phyloP scores from a whole-genome alignment of 2,329 filamentous ascomycete species.

The Xylariaceae sp. region DNA sequence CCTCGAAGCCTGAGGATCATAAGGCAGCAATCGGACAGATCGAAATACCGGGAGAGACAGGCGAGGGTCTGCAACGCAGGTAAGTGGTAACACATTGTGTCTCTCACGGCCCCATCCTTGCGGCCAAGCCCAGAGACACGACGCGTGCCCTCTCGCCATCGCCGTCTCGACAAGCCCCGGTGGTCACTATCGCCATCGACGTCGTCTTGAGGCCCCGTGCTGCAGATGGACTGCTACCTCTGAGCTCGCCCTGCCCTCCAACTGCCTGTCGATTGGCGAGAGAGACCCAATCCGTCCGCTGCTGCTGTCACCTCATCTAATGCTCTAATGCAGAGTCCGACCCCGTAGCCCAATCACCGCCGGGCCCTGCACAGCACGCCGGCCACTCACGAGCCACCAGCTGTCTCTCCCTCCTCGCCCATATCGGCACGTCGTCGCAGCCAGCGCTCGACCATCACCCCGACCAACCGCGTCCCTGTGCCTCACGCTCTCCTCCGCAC shows the following conservation, averaged over 20 bases:
- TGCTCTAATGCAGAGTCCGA: constrained; percentile 31
- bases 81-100: no score
- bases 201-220: background rate
- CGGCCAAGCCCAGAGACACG: no score
- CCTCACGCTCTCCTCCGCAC: constrained; percentile 23
- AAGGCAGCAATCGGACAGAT: no score
- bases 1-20: no score
- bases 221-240: constrained; percentile 20
- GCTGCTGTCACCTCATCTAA: constrained; percentile 24
- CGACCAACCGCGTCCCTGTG: constrained; percentile 27
- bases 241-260: constrained; percentile 22
- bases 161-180: no score
- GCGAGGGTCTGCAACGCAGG: no score
- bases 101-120: no score
- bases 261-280: constrained; percentile 25
- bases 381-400: constrained; percentile 36
- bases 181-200: no score
- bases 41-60: no score
- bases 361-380: constrained; percentile 23
- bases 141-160: no score
- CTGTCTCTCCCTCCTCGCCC: constrained; percentile 31
- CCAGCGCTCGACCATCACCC: constrained; percentile 9
- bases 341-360: constrained; percentile 31
- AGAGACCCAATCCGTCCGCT: no score
- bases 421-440: constrained; percentile 20